A percentile compares a stretch with the other conserved stretches of the same genome.
Evolutionary conservation across 257 asterid species (phyloP).

Genomic region (Capsicum pubescens): DNA sequence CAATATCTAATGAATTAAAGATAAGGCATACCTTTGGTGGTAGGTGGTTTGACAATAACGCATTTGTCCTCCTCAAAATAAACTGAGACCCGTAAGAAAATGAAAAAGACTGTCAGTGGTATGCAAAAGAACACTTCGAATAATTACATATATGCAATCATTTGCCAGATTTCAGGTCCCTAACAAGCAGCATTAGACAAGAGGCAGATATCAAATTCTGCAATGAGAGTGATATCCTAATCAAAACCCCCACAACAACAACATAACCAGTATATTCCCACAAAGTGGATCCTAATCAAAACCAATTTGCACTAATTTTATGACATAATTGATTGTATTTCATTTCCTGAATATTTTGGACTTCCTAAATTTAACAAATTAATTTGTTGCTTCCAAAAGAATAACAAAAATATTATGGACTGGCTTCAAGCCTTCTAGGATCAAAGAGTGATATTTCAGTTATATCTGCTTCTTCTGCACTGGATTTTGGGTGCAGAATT

Average conservation of each 20-base stretch:
- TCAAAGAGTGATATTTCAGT: background rate
- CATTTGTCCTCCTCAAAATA: slow-evolving; percentile 95
- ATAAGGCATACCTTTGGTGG: slow-evolving; percentile 82
- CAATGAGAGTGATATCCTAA: background rate
- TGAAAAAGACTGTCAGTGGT: slow-evolving; percentile 32
- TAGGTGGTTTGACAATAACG: slow-evolving; percentile 91
- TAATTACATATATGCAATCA: background rate
- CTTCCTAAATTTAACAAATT: background rate
- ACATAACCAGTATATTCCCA: too few relatives aligned
- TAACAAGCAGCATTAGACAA: slow-evolving; percentile 20
- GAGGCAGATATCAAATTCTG: background rate
- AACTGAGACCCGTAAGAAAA: slow-evolving; percentile 58
- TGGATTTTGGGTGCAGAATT: background rate
- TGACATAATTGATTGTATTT: background rate
- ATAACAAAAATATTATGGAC: background rate
- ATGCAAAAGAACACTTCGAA: slow-evolving; percentile 2
- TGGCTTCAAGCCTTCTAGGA: slow-evolving; percentile 12
- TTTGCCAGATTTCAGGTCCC: slow-evolving; percentile 29
- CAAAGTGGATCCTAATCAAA: background rate
- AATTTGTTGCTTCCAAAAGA: background rate
- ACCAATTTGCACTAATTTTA: slow-evolving; percentile 2
- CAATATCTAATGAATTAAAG: slow-evolving; percentile 21
- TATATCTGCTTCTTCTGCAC: slow-evolving; percentile 10
- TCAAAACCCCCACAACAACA: too few relatives aligned
- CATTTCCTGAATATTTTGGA: background rate